A percentile compares a stretch with the other conserved stretches of the same genome.
Evolutionary conservation across 306 rosid species (phyloP).

Genomic region (Quercus dentata): DNA sequence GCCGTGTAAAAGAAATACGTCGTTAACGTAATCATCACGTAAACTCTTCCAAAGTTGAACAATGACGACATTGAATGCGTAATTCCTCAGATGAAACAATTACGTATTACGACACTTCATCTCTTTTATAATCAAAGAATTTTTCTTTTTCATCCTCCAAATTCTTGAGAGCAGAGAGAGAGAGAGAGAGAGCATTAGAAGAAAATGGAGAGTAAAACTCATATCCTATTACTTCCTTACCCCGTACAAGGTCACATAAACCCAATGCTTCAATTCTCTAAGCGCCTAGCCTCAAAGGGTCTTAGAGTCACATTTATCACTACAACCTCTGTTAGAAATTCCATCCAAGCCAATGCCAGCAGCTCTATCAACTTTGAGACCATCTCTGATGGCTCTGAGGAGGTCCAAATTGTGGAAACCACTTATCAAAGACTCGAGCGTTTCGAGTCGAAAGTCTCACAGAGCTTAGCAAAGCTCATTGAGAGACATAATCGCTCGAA

Average conservation of each 20-base stretch:
- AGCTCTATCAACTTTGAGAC: not conserved
- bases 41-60: too few species aligned
- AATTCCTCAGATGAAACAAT: too few species aligned
- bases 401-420: not conserved
- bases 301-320: slow-evolving; percentile 20
- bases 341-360: not conserved
- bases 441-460: not conserved
- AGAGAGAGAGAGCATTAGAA: not conserved
- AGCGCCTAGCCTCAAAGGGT: slow-evolving; percentile 24
- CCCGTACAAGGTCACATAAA: slow-evolving; percentile 31
- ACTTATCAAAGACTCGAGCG: not conserved
- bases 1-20: too few species aligned
- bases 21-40: too few species aligned
- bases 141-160: too few species aligned
- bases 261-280: slow-evolving; percentile 28
- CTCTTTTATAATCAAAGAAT: too few species aligned
- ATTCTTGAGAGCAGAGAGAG: not conserved
- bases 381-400: slow-evolving; percentile 22
- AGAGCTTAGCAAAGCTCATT: not conserved
- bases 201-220: not conserved
- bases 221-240: slow-evolving; percentile 14
- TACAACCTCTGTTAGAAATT: not conserved
- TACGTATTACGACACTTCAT: too few species aligned
- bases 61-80: too few species aligned
- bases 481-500: not conserved